A percentile compares a stretch with the other conserved stretches of the same genome.
Evolutionary conservation across 1,139 yeast species (phyloP).

Genomic region (Yamadazyma siamensis): DNA sequence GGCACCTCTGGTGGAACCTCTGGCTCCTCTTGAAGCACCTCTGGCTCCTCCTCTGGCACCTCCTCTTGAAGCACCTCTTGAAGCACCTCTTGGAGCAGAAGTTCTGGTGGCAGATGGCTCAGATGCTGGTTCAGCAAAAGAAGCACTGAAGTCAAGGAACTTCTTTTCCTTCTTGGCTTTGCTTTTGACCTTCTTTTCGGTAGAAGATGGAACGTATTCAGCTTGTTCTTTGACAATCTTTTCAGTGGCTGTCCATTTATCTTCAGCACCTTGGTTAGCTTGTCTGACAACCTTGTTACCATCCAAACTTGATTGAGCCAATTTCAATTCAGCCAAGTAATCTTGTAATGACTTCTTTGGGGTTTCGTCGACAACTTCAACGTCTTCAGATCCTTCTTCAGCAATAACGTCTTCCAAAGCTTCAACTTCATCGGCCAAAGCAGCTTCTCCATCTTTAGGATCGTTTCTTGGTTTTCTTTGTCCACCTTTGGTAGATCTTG

Average conservation of each 20-base stretch:
- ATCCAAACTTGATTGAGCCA: slow-evolving; percentile 46
- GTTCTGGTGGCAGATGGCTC: slow-evolving; percentile 10
- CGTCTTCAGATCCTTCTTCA: slow-evolving; percentile 37
- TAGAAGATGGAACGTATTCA: slow-evolving; percentile 52
- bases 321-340: slow-evolving; percentile 63
- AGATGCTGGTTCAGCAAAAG: slow-evolving; percentile 51
- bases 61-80: slow-evolving; percentile 14
- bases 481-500: slow-evolving; percentile 80
- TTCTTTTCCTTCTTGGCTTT: slow-evolving; percentile 70
- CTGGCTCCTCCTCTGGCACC: slow-evolving; percentile 16
- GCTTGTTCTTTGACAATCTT: slow-evolving; percentile 56
- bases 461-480: slow-evolving; percentile 73
- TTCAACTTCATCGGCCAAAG: slow-evolving; percentile 57
- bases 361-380: slow-evolving; percentile 36
- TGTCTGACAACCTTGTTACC: slow-evolving; percentile 43
- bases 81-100: slow-evolving; percentile 14
- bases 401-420: slow-evolving; percentile 60
- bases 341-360: slow-evolving; percentile 66
- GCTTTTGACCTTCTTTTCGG: slow-evolving; percentile 56
- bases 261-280: slow-evolving; percentile 61
- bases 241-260: slow-evolving; percentile 63
- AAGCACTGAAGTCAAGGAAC: slow-evolving; percentile 63
- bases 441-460: slow-evolving; percentile 64
- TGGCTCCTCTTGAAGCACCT: slow-evolving; percentile 31
- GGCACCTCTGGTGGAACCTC: slow-evolving; percentile 24